A percentile compares a stretch with the other conserved stretches of the same genome.
Evolutionary conservation across 371 early-diverging fungal genomes (phyloP).

Genomic region (Nematocida minor): DNA sequence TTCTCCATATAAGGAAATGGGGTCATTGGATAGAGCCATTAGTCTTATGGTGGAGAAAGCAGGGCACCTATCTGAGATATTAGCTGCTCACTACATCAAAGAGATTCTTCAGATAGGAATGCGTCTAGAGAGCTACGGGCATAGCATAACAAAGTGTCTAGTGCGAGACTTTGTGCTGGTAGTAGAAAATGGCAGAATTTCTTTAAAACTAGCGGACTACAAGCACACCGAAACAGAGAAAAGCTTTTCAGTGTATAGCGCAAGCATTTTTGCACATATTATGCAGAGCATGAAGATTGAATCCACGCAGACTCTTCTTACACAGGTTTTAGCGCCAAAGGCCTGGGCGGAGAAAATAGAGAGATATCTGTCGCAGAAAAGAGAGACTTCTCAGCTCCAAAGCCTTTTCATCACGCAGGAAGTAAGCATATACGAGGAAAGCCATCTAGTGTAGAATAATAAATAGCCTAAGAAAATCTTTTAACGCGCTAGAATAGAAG

Average conservation of each 20-base stretch:
- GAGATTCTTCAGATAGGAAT: conserved; percentile 6
- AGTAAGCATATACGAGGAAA: conserved; percentile 30
- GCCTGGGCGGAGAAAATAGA: neutral
- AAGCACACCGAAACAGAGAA: neutral
- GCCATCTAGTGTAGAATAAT: neutral
- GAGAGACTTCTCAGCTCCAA: conserved; percentile 9
- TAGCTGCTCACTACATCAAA: conserved; percentile 21
- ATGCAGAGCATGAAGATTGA: neutral
- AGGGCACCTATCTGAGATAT: neutral
- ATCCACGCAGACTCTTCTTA: neutral
- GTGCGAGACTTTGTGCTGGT: conserved; percentile 21
- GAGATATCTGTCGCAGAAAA: neutral
- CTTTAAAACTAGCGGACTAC: neutral
- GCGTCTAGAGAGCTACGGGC: neutral
- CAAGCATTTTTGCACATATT: neutral
- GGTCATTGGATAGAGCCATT: conserved; percentile 30
- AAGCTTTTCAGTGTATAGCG: neutral
- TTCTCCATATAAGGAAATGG: conserved; percentile 31
- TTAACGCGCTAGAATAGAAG: too few relatives aligned
- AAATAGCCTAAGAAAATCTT: neutral
- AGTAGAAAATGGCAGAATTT: conserved; percentile 18
- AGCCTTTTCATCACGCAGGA: conserved; percentile 38
- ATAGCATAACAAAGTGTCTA: neutral
- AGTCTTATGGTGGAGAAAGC: neutral
- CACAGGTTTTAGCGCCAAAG: neutral